Base-by-base conservation (phyloP, 352 stramenopile genomes). In the Phytophthora fragariaefolia region DNA sequence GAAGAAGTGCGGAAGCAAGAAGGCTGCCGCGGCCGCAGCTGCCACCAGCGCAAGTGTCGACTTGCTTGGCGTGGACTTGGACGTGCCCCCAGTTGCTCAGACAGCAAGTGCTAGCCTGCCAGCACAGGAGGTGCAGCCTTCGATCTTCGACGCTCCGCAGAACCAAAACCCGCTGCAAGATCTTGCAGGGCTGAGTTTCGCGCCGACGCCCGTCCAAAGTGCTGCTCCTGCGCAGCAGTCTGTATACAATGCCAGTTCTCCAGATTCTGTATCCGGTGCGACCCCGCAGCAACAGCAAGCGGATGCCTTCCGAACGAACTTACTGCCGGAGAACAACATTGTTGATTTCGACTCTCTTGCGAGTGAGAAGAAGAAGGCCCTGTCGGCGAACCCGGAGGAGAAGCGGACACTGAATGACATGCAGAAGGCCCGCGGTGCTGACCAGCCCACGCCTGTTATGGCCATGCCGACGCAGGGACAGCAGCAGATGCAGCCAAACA, bases 301-400 rank as follows among this genome's bases (percentile, higher is more conserved):
- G 7, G 43, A 67, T 56, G 52, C 74, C 38, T 83, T 87, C 57
- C 56, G 52, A n/a, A 83, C 82, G 18, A 87, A 70, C 40, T 30
- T 91, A 22, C 64, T 91, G 24, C 83, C 83, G 4, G 83, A 91
- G 49, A 89, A 89, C 61, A 76, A 87, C 66, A 80, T 91, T 51
- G 77, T 91, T 17, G 78, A 91, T 55, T 79, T 89, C 2, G 74
- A 57, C 32, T 77, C 76, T 58, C 66, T 91, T 10, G 80, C 66
- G 24, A 85, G 78, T 38, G 80, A 86, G 30, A 85, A 82, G 73
- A 89, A 87, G 53, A 77, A 71, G 34, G 43, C 48, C 2, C 59
- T 74, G 45, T 62, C 59, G 1, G 61, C 62, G 3, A 70, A 65
- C n/a, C 61, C 70, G 3, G 56, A 61, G 9, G 76, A 85, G 32